Conservation (phyloP, 1,284 basidiomycete genomes). For the Jaminaea rosea region DNA sequence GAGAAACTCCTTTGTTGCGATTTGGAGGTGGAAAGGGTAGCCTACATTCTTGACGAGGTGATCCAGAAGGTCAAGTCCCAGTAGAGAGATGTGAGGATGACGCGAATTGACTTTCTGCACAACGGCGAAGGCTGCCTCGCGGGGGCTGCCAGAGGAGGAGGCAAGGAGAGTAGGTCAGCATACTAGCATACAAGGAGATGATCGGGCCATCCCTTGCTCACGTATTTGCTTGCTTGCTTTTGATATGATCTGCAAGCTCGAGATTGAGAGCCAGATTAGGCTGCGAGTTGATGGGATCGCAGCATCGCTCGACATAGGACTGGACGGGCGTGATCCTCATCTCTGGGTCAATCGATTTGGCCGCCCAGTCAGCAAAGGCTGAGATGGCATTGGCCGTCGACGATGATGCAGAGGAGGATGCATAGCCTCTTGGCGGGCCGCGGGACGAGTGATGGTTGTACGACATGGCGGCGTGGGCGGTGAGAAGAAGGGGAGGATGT, state of each 20-base stretch:
- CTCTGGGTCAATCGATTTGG: constrained; percentile 29
- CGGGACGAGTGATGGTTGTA: constrained; percentile 4
- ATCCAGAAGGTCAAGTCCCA: constrained; percentile 67
- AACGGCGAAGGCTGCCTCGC: constrained; percentile 76
- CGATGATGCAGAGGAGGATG: constrained; percentile 10
- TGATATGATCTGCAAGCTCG: constrained; percentile 86
- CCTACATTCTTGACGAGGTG: constrained; percentile 91
- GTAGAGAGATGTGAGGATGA: constrained; percentile 76
- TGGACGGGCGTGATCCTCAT: constrained; percentile 26
- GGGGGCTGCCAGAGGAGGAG: constrained; percentile 51
- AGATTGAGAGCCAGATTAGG: constrained; percentile 87
- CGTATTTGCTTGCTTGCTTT: constrained; percentile 93
- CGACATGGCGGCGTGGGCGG: neutral
- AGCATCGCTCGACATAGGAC: constrained; percentile 58
- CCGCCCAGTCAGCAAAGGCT: constrained; percentile 31
- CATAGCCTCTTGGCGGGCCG: neutral
- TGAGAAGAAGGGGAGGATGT: neutral
- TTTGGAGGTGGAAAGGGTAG: constrained; percentile 92
- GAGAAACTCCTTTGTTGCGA: constrained; percentile 96
- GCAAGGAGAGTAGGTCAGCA: neutral
- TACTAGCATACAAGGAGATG: neutral
- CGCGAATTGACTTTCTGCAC: constrained; percentile 77
- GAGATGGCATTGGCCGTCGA: constrained; percentile 17
- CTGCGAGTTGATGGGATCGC: constrained; percentile 74
- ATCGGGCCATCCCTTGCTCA: constrained; percentile 51